phyloP scores from a whole-genome alignment of 2,329 filamentous ascomycete genomes.

The Apiospora hydei region DNA sequence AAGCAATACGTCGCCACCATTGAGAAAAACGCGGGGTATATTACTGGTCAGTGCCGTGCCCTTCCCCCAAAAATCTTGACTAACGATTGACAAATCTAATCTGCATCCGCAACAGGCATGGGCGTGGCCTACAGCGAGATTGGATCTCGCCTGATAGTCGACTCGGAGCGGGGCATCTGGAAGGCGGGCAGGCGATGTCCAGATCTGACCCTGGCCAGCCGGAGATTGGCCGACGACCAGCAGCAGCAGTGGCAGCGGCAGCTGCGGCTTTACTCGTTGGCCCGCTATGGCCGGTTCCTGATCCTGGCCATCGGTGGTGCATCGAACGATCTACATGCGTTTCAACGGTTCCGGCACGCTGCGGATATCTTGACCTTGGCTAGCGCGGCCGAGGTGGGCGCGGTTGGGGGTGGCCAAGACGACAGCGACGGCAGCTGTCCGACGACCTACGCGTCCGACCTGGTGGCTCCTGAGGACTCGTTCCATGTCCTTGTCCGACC shows the following conservation, averaged over 20 bases:
- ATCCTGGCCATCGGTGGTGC: slow-evolving; percentile 34
- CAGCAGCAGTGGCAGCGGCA: slow-evolving; percentile 29
- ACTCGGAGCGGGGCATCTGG: slow-evolving; percentile 46
- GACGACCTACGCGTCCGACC: slow-evolving; percentile 41
- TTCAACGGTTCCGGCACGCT: slow-evolving; percentile 25
- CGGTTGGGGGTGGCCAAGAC: background rate
- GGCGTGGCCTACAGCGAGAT: slow-evolving; percentile 49
- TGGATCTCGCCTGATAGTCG: slow-evolving; percentile 44
- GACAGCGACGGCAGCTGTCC: slow-evolving; percentile 29
- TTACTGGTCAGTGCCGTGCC: slow-evolving; percentile 48
- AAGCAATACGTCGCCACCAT: slow-evolving; percentile 56
- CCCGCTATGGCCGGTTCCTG: slow-evolving; percentile 43
- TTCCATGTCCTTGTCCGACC: slow-evolving; percentile 47
- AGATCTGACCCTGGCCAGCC: slow-evolving; percentile 41
- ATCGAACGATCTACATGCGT: slow-evolving; percentile 17
- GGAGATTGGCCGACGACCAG: background rate
- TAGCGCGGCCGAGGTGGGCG: slow-evolving; percentile 19
- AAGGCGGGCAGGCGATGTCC: slow-evolving; percentile 48
- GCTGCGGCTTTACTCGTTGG: slow-evolving; percentile 42
- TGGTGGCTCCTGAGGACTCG: slow-evolving; percentile 37
- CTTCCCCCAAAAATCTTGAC: background rate
- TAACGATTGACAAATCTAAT: background rate
- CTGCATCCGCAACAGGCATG: slow-evolving; percentile 41
- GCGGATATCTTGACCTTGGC: slow-evolving; percentile 29
- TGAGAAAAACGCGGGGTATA: slow-evolving; percentile 55